Percentiles rank a stretch among this genome's conserved stretches.
These are phyloP conservation scores for Secale cereale DNA, from an alignment of 176 grass and related monocot genomes.

Conservation along the genomic window DNA sequence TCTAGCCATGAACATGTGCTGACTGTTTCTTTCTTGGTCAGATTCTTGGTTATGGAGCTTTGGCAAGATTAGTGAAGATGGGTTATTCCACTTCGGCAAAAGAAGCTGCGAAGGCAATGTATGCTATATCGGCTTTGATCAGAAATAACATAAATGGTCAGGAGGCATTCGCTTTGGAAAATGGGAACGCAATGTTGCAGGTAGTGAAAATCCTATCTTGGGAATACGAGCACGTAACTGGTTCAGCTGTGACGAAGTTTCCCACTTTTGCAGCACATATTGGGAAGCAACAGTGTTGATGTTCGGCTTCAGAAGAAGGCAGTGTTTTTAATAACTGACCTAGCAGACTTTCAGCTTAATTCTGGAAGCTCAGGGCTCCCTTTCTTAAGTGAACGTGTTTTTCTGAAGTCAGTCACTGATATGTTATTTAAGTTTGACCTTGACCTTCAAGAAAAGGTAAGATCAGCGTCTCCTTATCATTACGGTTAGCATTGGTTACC, in stretches of 20 bases:
- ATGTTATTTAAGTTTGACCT: conserved; percentile 63
- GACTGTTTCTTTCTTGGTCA: conserved; percentile 30
- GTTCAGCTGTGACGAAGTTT: background rate
- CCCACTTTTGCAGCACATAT: conserved; percentile 62
- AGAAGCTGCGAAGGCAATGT: conserved; percentile 81
- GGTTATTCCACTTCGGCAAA: conserved; percentile 63
- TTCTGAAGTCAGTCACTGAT: conserved; percentile 67
- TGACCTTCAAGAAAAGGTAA: conserved; percentile 92
- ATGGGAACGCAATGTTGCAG: conserved; percentile 74
- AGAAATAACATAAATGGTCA: conserved; percentile 79
- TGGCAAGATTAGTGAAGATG: conserved; percentile 83
- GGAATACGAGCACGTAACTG: background rate
- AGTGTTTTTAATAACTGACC: conserved; percentile 66
- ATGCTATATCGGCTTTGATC: conserved; percentile 84
- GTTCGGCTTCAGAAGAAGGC: conserved; percentile 67
- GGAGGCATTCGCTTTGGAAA: conserved; percentile 56
- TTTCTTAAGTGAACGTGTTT: conserved; percentile 60
- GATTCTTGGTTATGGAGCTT: conserved; percentile 77
- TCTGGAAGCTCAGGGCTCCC: conserved; percentile 36
- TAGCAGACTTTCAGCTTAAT: conserved; percentile 73
- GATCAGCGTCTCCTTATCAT: background rate
- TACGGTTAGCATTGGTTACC: background rate
- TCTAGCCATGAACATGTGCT: conserved; percentile 7
- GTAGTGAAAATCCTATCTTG: conserved; percentile 34
- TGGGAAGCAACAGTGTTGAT: conserved; percentile 45